Evolutionary conservation across 2,329 filamentous ascomycete species (phyloP).

Genomic region (Nothophaeocryptopus gaeumannii): DNA sequence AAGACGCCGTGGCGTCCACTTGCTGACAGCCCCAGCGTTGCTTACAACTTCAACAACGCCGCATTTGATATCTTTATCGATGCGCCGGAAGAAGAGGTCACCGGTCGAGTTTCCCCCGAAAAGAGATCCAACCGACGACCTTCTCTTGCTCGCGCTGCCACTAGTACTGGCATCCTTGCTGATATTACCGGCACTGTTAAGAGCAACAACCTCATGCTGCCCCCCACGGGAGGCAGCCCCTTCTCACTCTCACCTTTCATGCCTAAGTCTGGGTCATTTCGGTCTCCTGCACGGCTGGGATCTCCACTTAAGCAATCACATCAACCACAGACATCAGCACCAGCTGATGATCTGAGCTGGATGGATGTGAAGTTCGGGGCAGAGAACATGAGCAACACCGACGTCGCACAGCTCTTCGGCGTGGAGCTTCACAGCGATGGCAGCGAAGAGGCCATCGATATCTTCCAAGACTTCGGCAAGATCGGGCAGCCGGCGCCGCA

Average conservation of each 20-base stretch:
- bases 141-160: conserved; percentile 61
- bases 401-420: conserved; percentile 55
- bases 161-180: conserved; percentile 59
- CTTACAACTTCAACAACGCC: conserved; percentile 28
- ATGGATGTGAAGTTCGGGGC: conserved; percentile 27
- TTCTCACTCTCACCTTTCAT: conserved; percentile 36
- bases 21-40: conserved; percentile 22
- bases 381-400: conserved; percentile 36
- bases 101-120: conserved; percentile 61
- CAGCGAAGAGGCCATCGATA: conserved; percentile 61
- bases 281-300: conserved; percentile 30
- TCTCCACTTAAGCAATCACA: conserved; percentile 35
- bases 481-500: conserved; percentile 52
- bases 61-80: conserved; percentile 61
- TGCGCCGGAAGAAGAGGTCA: conserved; percentile 38
- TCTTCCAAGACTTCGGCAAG: conserved; percentile 72
- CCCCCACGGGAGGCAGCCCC: conserved; percentile 23
- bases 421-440: conserved; percentile 59
- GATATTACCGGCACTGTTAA: conserved; percentile 57
- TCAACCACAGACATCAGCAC: conserved; percentile 16
- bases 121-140: conserved; percentile 62
- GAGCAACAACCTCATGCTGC: conserved; percentile 45
- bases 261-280: conserved; percentile 20
- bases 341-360: conserved; percentile 24
- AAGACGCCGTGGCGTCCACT: conserved; percentile 37